Evolutionary conservation across 106 monocot genomes (phyloP), one percentile per base, ranked within the genome.

Genomic region (Ottelia alismoides): DNA sequence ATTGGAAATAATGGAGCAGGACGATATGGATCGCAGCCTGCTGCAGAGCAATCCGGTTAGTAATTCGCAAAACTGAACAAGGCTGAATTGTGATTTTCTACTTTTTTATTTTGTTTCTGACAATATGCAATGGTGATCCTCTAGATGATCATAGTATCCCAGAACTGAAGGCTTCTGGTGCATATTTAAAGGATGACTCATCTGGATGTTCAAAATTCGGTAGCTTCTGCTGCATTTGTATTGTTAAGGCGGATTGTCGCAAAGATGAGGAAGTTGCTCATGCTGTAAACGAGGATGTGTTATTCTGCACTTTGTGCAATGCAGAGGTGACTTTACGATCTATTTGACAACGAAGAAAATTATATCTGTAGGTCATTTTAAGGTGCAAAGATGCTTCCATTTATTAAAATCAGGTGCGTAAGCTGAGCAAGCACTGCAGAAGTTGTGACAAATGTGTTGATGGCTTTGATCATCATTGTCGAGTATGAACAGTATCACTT

Each of bases 401-500:
- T n/a, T n/a, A n/a, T n/a, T n/a, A n/a, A n/a, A n/a, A n/a, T 44
- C 29, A 65, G 87, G 88, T 88, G 17, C 72, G 58, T 30, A 78
- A 70, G 55, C 46, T 57, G 31, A 88, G 88, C 72, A 88, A 88
- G 64, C 88, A 88, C 23, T 88, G 88, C 47, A 31, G 82, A 53
- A 76, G 72, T 31, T 81, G 81, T 62, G 81, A 81, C 69, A 81
- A 81, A 56, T 81, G 81, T 47, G 73, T 88, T 18, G 78, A 88
- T 65, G 88, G 79, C 29, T 88, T 88, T 74, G 88, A 88, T 76
- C 88, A 88, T 65, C 88, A 88, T 58, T 88, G 88, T 32, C 82
- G 82, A 63, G 88, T 88, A 69, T 30, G 52, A 25, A 35, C n/a
- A n/a, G n/a, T n/a, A n/a, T n/a, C n/a, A n/a, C n/a, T n/a, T n/a